phyloP scores from a whole-genome alignment of 345 rosid genomes.

The Eucalyptus rudis region DNA sequence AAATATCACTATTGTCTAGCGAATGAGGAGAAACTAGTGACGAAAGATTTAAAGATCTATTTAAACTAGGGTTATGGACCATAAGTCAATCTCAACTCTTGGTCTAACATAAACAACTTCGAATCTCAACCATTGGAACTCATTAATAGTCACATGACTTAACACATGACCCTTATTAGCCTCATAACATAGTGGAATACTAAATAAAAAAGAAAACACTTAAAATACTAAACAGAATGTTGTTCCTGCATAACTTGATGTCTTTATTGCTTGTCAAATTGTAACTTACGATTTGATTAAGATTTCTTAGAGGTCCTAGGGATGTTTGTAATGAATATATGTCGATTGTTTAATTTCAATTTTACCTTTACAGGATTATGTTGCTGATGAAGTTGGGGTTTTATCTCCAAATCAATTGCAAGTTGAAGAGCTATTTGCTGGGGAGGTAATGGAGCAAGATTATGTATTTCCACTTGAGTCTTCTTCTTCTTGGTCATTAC shows the following conservation, averaged over 20 bases:
- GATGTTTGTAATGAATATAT: not conserved
- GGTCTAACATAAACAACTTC: not conserved
- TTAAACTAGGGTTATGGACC: not conserved
- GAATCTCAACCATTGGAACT: not conserved
- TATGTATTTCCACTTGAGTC: not conserved
- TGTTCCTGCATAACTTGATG: not conserved
- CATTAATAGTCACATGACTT: not conserved
- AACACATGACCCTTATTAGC: not conserved
- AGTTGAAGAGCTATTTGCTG: slow-evolving; percentile 81
- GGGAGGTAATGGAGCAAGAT: slow-evolving; percentile 56
- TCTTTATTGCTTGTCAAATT: not conserved
- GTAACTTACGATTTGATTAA: not conserved
- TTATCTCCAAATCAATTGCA: slow-evolving; percentile 90
- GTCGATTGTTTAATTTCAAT: not conserved
- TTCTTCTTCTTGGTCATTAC: not conserved
- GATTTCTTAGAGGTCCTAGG: not conserved
- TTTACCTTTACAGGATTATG: slow-evolving; percentile 55
- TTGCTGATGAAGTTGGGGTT: slow-evolving; percentile 93
- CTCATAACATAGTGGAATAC: not conserved
- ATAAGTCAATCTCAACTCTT: not conserved
- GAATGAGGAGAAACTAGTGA: not conserved
- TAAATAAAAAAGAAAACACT: not conserved
- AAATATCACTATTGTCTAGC: not conserved
- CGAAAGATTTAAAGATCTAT: not conserved
- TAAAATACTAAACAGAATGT: not conserved